Evolutionary conservation across 2,329 filamentous ascomycete genomes (phyloP).

Genomic region (Macrophomina phaseolina): DNA sequence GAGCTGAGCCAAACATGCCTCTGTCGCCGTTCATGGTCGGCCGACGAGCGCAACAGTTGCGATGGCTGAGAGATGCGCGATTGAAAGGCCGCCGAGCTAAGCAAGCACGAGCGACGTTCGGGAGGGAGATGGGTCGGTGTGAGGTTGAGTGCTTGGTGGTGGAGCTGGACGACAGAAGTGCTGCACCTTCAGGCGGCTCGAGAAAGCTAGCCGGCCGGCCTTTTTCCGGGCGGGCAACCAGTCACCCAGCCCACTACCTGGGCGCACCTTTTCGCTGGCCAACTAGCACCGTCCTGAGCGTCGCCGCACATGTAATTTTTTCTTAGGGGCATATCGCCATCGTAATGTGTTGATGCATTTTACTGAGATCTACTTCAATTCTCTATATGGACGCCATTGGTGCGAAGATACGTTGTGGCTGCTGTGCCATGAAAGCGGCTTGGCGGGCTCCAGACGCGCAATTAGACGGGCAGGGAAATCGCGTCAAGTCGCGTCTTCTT

Average conservation of each 20-base stretch:
- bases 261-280: too few relatives aligned
- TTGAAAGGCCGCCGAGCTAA: conserved; percentile 18
- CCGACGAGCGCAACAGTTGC: conserved; percentile 13
- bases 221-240: conserved; percentile 2
- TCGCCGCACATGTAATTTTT: too few relatives aligned
- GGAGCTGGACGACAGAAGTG: conserved; percentile 23
- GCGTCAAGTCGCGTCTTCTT: conserved; percentile 24
- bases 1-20: conserved; percentile 10
- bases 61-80: conserved; percentile 15
- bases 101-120: conserved; percentile 16
- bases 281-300: too few relatives aligned
- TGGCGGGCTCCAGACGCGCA: not conserved
- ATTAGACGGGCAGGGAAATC: conserved; percentile 22
- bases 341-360: not conserved
- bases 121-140: not conserved
- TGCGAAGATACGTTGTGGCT: not conserved
- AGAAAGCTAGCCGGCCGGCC: conserved; percentile 21
- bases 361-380: too few relatives aligned
- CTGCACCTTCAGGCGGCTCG: not conserved
- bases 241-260: not conserved
- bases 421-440: not conserved
- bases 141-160: conserved; percentile 10
- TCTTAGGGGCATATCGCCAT: not conserved
- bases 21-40: conserved; percentile 27
- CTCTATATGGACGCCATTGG: not conserved